A percentile compares a stretch with the other conserved stretches of the same genome.
Conservation (phyloP, 805 yeast genomes). For the Kazachstania psychrophila region DNA sequence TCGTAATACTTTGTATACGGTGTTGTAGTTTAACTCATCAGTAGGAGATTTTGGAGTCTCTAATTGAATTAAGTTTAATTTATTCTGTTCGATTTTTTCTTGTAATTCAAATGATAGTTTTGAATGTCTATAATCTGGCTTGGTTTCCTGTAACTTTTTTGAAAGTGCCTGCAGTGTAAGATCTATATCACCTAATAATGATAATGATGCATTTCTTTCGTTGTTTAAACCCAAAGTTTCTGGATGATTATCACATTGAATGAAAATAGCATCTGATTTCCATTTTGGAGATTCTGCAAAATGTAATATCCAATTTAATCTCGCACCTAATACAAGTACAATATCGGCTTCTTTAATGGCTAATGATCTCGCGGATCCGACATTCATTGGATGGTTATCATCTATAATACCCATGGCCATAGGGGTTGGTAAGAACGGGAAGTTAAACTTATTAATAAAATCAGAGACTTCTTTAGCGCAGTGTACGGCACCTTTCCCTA, state of each 20-base stretch:
- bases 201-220: conserved; percentile 28
- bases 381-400: conserved; percentile 40
- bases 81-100: conserved; percentile 13
- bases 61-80: conserved; percentile 19
- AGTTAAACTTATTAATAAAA: conserved; percentile 34
- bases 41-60: conserved; percentile 2
- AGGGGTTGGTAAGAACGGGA: conserved; percentile 64
- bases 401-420: conserved; percentile 69
- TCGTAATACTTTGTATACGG: conserved; percentile 43
- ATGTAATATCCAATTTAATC: conserved; percentile 68
- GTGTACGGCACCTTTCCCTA: conserved; percentile 61
- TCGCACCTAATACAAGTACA: conserved; percentile 51
- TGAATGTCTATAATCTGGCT: conserved; percentile 5
- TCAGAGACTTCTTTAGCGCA: conserved; percentile 32
- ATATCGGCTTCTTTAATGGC: conserved; percentile 51
- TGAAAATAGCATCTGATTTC: conserved; percentile 35
- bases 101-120: conserved; percentile 9
- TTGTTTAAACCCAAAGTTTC: conserved; percentile 46
- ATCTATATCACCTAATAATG: conserved; percentile 49
- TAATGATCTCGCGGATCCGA: conserved; percentile 56
- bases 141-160: conserved; percentile 12
- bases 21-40: conserved; percentile 39
- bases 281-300: conserved; percentile 53
- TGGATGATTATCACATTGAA: conserved; percentile 48
- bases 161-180: conserved; percentile 33